Evolutionary conservation across 2,329 filamentous ascomycete genomes (phyloP).

Genomic region (Cladobotryum protrusum): DNA sequence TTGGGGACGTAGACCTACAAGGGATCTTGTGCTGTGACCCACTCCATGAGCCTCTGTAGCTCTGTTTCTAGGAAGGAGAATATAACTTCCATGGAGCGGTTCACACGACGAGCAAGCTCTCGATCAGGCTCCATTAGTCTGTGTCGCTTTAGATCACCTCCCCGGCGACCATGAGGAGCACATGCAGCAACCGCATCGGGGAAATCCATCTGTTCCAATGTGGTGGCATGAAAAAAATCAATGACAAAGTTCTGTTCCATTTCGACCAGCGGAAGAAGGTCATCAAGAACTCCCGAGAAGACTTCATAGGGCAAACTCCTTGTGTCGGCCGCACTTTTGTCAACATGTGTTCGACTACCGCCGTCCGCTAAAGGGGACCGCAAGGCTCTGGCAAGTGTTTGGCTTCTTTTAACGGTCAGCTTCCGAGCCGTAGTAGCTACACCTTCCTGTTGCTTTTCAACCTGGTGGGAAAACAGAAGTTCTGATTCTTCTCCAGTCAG

Average conservation of each 20-base stretch:
- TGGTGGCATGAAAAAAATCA: slow-evolving; percentile 95
- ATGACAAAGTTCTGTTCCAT: slow-evolving; percentile 96
- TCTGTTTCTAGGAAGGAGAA: slow-evolving; percentile 78
- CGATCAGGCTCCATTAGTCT: slow-evolving; percentile 85
- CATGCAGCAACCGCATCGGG: slow-evolving; percentile 66
- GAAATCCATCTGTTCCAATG: slow-evolving; percentile 74
- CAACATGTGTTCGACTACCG: slow-evolving; percentile 39
- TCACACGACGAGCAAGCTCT: slow-evolving; percentile 74
- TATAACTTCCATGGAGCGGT: slow-evolving; percentile 82
- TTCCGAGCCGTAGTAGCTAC: slow-evolving; percentile 75
- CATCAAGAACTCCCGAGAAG: slow-evolving; percentile 73
- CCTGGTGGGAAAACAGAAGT: slow-evolving; percentile 77
- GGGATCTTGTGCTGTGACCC: slow-evolving; percentile 73
- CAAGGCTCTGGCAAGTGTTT: slow-evolving; percentile 72
- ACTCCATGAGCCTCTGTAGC: slow-evolving; percentile 73
- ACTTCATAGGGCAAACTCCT: slow-evolving; percentile 72
- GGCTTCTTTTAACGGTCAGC: slow-evolving; percentile 87
- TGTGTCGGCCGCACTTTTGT: slow-evolving; percentile 56
- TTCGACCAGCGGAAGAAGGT: slow-evolving; percentile 74
- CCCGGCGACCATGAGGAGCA: slow-evolving; percentile 60
- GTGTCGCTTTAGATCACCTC: slow-evolving; percentile 65
- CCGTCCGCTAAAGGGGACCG: slow-evolving; percentile 63
- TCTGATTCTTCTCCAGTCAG: slow-evolving; percentile 71
- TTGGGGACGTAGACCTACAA: slow-evolving; percentile 52
- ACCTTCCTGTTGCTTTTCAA: slow-evolving; percentile 78